phyloP scores from a whole-genome alignment of 192 early-diverging fungal genomes.

The Phycomyces blakesleeanus region DNA sequence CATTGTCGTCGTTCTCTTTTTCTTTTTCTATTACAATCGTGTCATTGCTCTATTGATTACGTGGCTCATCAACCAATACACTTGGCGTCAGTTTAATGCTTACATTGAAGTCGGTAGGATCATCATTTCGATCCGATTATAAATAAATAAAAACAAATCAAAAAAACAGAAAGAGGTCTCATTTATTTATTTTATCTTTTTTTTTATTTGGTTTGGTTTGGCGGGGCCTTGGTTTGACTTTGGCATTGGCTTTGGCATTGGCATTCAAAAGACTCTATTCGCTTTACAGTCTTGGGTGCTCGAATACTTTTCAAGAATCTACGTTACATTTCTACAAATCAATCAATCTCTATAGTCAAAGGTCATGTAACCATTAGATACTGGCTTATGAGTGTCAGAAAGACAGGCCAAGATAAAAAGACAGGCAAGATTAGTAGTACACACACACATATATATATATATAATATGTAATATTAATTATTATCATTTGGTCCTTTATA shows the following conservation, averaged over 20 bases:
- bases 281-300: constrained; percentile 66
- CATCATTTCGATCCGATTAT: background rate
- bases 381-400: constrained; percentile 64
- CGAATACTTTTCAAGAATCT: constrained; percentile 76
- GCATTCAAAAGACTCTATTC: constrained; percentile 61
- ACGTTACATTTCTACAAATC: constrained; percentile 65
- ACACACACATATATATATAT: no score
- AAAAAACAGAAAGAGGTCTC: no score
- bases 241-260: no score
- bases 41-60: constrained; percentile 59
- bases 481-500: no score
- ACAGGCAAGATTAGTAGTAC: no score
- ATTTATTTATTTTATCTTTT: no score
- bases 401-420: constrained; percentile 20
- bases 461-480: no score
- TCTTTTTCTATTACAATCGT: constrained; percentile 71
- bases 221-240: no score
- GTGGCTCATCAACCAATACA: constrained; percentile 57
- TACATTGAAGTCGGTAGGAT: constrained; percentile 69
- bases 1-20: constrained; percentile 64
- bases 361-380: constrained; percentile 72
- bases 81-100: constrained; percentile 62
- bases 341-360: constrained; percentile 63
- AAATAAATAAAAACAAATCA: background rate
- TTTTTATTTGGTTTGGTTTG: no score